Evolutionary conservation across 2,329 filamentous ascomycete genomes (phyloP).

Genomic region (Phyllosticta citrichinensis): DNA sequence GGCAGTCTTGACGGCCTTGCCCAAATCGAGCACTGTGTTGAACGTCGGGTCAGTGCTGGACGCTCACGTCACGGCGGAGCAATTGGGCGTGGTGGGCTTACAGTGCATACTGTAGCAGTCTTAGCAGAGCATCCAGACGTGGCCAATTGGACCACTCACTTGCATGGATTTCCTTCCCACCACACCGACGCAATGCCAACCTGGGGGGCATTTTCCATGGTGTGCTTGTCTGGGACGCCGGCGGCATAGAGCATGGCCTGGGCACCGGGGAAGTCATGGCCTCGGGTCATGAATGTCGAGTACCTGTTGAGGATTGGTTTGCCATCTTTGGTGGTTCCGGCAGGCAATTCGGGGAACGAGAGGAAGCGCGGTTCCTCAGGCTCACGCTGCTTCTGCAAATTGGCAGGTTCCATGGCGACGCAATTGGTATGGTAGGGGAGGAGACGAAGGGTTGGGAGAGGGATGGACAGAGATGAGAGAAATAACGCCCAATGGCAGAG

Average conservation of each 20-base stretch:
- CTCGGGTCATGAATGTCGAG: conserved; percentile 71
- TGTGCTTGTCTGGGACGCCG: conserved; percentile 69
- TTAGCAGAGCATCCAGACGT: neutral
- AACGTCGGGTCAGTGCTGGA: neutral
- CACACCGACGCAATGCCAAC: conserved; percentile 86
- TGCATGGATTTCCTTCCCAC: conserved; percentile 98
- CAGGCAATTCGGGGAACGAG: conserved; percentile 46
- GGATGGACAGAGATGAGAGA: neutral
- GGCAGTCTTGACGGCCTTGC: conserved; percentile 74
- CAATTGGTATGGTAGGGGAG: neutral
- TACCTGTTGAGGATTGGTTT: conserved; percentile 69
- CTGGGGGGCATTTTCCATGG: conserved; percentile 85
- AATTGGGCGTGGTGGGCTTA: conserved; percentile 17
- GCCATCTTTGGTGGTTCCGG: conserved; percentile 44
- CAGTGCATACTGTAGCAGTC: conserved; percentile 37
- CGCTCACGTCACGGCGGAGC: neutral
- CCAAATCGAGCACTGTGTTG: conserved; percentile 66
- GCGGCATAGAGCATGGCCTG: conserved; percentile 93
- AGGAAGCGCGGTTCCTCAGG: conserved; percentile 40
- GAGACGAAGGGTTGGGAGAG: neutral
- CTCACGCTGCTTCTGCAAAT: conserved; percentile 25
- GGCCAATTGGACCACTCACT: conserved; percentile 45
- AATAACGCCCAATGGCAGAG: neutral
- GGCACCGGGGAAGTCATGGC: conserved; percentile 84
- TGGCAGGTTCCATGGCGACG: conserved; percentile 26